phyloP scores from a whole-genome alignment of 2,329 filamentous ascomycete species.

The Didymella arachidicola region DNA sequence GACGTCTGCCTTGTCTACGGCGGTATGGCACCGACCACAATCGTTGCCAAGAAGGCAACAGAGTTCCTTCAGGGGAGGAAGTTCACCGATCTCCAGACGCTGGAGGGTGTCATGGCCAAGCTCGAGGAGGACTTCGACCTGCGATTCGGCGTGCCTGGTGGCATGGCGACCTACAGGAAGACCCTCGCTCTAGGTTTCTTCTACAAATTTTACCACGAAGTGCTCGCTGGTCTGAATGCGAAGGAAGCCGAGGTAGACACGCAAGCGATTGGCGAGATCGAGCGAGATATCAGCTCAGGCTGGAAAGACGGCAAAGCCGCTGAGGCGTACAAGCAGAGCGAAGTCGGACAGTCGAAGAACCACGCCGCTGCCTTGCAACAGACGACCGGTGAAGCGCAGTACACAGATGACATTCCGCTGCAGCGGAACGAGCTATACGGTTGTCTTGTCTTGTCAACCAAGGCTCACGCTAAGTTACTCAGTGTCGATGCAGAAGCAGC shows the following conservation, averaged over 20 bases:
- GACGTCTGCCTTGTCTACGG: slow-evolving; percentile 87
- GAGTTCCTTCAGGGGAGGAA: slow-evolving; percentile 78
- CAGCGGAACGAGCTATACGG: slow-evolving; percentile 89
- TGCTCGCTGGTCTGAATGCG: slow-evolving; percentile 69
- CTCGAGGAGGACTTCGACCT: slow-evolving; percentile 91
- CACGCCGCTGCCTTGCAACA: slow-evolving; percentile 95
- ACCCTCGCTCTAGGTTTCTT: slow-evolving; percentile 92
- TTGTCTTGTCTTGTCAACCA: slow-evolving; percentile 85
- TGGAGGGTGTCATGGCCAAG: slow-evolving; percentile 89
- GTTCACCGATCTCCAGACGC: slow-evolving; percentile 79
- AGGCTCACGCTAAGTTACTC: slow-evolving; percentile 83
- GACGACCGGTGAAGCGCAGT: slow-evolving; percentile 91
- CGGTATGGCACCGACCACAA: slow-evolving; percentile 91
- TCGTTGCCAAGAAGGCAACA: slow-evolving; percentile 82
- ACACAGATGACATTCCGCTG: slow-evolving; percentile 91
- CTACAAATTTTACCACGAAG: slow-evolving; percentile 95
- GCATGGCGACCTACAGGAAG: slow-evolving; percentile 96
- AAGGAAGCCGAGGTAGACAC: slow-evolving; percentile 66
- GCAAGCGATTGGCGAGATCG: slow-evolving; percentile 83
- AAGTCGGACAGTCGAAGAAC: slow-evolving; percentile 83
- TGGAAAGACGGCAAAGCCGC: slow-evolving; percentile 78
- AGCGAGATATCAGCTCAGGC: slow-evolving; percentile 81
- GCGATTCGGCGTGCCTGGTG: slow-evolving; percentile 88
- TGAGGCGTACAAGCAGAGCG: slow-evolving; percentile 78
- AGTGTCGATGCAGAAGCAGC: slow-evolving; percentile 79